Evolutionary conservation across 1,284 basidiomycete species (phyloP).

Genomic region (Crepidotus sp.): DNA sequence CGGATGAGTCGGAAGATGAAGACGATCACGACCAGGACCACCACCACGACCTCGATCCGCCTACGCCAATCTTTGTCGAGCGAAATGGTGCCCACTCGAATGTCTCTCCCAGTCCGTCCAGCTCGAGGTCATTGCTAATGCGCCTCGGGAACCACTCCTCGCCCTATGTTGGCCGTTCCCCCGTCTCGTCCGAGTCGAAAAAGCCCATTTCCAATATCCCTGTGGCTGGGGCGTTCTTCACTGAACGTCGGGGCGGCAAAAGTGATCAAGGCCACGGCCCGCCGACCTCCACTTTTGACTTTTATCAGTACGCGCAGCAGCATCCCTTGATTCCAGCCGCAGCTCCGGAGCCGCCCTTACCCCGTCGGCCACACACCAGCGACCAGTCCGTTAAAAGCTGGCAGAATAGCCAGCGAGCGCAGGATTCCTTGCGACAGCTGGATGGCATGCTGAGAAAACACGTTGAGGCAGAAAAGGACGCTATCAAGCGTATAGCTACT

Average conservation of each 20-base stretch:
- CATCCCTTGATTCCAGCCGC: conserved; percentile 17
- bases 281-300: conserved; percentile 32
- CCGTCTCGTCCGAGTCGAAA: conserved; percentile 19
- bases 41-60: conserved; percentile 27
- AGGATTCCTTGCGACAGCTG: conserved; percentile 52
- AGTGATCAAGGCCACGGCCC: conserved; percentile 30
- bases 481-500: conserved; percentile 59
- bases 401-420: conserved; percentile 31
- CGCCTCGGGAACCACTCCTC: conserved; percentile 40
- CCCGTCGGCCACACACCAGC: conserved; percentile 23
- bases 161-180: conserved; percentile 30
- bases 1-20: conserved; percentile 28
- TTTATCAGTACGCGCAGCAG: conserved; percentile 31
- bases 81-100: conserved; percentile 31
- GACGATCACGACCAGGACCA: conserved; percentile 27
- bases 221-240: conserved; percentile 27
- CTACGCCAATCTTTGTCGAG: conserved; percentile 25
- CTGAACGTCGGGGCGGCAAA: conserved; percentile 27
- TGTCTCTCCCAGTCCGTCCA: conserved; percentile 19
- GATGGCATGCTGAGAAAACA: conserved; percentile 70
- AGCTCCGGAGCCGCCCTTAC: conserved; percentile 18
- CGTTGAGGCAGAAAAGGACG: conserved; percentile 67
- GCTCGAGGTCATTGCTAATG: conserved; percentile 26
- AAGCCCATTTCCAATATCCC: conserved; percentile 35
- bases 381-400: conserved; percentile 19